Conservation (phyloP, 345 rosid genomes). For the Punica granatum region DNA sequence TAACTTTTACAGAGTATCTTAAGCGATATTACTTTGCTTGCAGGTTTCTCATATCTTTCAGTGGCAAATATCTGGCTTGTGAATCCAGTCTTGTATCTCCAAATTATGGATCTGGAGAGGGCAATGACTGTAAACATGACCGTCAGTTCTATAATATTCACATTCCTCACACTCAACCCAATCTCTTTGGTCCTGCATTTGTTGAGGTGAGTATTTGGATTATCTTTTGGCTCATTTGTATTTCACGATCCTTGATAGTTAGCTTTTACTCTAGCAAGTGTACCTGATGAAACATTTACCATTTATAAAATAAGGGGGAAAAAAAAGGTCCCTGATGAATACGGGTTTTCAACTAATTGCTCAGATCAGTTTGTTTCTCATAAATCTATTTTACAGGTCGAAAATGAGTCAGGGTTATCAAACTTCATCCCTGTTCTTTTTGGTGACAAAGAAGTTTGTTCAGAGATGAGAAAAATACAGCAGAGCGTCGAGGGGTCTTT, state of each 20-base stretch:
- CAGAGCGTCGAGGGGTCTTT: conserved; percentile 41
- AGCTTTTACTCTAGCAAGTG: not conserved
- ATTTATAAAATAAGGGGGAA: too few species aligned
- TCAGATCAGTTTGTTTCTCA: not conserved
- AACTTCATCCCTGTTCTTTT: conserved; percentile 81
- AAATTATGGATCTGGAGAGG: conserved; percentile 25
- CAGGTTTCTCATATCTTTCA: conserved; percentile 88
- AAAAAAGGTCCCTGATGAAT: not conserved
- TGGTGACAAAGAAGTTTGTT: conserved; percentile 63
- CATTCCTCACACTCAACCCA: conserved; percentile 46
- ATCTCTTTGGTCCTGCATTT: conserved; percentile 86
- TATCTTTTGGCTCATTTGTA: not conserved
- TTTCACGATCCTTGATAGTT: conserved; percentile 30
- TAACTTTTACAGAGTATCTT: not conserved
- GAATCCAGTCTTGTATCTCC: conserved; percentile 48
- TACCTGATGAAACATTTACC: not conserved
- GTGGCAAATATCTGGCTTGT: conserved; percentile 74
- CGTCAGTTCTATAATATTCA: conserved; percentile 60
- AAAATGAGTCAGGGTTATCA: conserved; percentile 80
- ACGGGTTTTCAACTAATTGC: not conserved
- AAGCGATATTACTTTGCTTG: conserved; percentile 12
- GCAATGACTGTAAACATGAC: conserved; percentile 21
- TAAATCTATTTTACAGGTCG: conserved; percentile 47
- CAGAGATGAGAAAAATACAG: conserved; percentile 65
- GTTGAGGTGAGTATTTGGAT: conserved; percentile 47